These are phyloP conservation scores for Rosa multiflora DNA, from an alignment of 306 rosid species.

Conservation along the genomic window DNA sequence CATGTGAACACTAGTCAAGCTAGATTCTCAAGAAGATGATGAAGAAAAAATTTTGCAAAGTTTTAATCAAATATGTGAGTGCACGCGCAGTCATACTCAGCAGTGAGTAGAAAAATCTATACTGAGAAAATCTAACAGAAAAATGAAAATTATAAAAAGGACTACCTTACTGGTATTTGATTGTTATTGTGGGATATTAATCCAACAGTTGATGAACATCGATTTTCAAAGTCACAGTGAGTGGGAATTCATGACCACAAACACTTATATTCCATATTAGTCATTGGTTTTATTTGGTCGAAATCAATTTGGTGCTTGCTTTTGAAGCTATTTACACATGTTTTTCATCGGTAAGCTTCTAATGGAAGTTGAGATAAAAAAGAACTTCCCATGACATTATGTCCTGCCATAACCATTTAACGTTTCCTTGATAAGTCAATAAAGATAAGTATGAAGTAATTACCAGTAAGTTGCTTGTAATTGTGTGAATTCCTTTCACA, in stretches of 20 bases:
- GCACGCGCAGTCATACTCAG: not conserved
- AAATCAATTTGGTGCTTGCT: not conserved
- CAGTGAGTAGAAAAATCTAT: not conserved
- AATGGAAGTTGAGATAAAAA: slow-evolving; percentile 16
- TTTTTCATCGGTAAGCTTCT: slow-evolving; percentile 12
- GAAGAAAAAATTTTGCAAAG: not conserved
- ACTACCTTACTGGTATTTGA: not conserved
- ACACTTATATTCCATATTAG: not conserved
- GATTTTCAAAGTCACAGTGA: not conserved
- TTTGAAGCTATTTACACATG: not conserved
- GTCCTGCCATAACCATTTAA: not conserved
- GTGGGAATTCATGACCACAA: not conserved
- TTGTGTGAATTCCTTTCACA: not conserved
- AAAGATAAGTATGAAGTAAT: not conserved
- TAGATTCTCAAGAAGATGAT: not conserved
- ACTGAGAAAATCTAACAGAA: not conserved
- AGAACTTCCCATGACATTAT: not conserved
- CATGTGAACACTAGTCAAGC: not conserved
- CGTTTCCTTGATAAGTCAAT: not conserved
- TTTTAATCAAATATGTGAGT: too few species aligned
- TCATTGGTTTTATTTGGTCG: not conserved
- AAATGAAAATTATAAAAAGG: not conserved
- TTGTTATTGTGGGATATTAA: not conserved
- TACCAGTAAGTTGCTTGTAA: not conserved
- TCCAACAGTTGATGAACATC: not conserved